Conservation (phyloP, 345 rosid species). For the Carallia pectinifolia region DNA sequence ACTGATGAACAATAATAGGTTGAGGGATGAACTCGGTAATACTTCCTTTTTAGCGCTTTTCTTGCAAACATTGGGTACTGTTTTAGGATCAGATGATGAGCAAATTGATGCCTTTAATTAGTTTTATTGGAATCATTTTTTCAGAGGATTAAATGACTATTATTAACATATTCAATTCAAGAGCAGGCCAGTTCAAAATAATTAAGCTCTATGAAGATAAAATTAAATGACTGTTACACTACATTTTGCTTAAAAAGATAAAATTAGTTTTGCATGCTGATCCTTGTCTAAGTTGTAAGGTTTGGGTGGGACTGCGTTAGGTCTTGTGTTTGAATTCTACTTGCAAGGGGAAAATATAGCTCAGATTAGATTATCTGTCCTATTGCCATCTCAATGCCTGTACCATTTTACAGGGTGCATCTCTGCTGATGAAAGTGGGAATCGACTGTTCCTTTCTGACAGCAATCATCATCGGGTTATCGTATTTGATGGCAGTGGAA, state of each 20-base stretch:
- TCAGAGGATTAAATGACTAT: too few relatives aligned
- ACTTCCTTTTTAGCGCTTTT: too few relatives aligned
- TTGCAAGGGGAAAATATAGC: neutral
- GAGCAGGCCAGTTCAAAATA: too few relatives aligned
- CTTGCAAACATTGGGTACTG: neutral
- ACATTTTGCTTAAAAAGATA: neutral
- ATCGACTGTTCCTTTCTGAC: conserved; percentile 78
- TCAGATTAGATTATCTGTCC: neutral
- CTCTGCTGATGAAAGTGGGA: conserved; percentile 66
- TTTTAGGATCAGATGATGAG: neutral
- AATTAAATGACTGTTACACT: neutral
- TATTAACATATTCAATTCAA: too few relatives aligned
- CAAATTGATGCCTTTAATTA: neutral
- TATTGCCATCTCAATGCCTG: conserved; percentile 14
- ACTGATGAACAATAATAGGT: neutral
- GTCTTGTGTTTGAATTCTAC: neutral
- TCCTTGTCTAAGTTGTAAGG: neutral
- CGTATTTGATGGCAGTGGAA: conserved; percentile 52
- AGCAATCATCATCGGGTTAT: conserved; percentile 93
- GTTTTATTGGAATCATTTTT: too few relatives aligned
- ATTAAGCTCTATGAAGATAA: too few relatives aligned
- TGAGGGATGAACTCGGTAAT: neutral
- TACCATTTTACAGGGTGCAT: conserved; percentile 54
- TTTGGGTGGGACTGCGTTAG: neutral
- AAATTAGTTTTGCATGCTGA: neutral